Conservation (phyloP, 345 rosid genomes). For the Camelina sativa region DNA sequence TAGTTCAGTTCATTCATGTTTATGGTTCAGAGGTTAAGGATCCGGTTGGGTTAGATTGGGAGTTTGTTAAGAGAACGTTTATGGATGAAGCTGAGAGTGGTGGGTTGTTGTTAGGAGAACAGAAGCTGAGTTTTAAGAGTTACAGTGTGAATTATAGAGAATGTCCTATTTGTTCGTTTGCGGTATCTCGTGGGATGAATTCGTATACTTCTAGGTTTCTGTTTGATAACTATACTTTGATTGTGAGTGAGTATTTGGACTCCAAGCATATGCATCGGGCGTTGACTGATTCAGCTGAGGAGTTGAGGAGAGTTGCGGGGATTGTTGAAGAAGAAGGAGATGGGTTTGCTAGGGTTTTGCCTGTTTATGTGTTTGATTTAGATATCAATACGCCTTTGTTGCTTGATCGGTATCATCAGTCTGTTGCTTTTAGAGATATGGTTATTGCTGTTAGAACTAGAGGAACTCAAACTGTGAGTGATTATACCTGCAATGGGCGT, state of each 20-base stretch:
- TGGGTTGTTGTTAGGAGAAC: constrained; percentile 80
- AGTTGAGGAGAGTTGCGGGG: constrained; percentile 74
- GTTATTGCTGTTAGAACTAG: constrained; percentile 92
- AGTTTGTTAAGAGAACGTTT: constrained; percentile 63
- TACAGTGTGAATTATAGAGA: constrained; percentile 63
- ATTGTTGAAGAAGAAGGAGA: constrained; percentile 67
- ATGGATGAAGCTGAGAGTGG: constrained; percentile 68
- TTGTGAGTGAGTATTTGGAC: constrained; percentile 95
- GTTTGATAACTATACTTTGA: constrained; percentile 94
- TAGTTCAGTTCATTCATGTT: constrained; percentile 81
- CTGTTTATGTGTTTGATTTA: constrained; percentile 95
- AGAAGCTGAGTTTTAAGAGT: constrained; percentile 66
- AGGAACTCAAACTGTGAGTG: constrained; percentile 86
- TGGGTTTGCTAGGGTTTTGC: constrained; percentile 73
- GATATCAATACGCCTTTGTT: constrained; percentile 63
- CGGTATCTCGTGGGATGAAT: constrained; percentile 73
- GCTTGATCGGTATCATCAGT: constrained; percentile 90
- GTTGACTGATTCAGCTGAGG: constrained; percentile 77
- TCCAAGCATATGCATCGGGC: constrained; percentile 90
- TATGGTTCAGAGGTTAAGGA: constrained; percentile 63
- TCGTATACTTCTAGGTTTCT: constrained; percentile 95
- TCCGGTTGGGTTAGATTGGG: constrained; percentile 74
- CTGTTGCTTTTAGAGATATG: constrained; percentile 91
- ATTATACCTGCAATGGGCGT: constrained; percentile 91
- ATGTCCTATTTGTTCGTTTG: constrained; percentile 85